Conservation (phyloP, 345 rosid species). For the Citropsis articulata region DNA sequence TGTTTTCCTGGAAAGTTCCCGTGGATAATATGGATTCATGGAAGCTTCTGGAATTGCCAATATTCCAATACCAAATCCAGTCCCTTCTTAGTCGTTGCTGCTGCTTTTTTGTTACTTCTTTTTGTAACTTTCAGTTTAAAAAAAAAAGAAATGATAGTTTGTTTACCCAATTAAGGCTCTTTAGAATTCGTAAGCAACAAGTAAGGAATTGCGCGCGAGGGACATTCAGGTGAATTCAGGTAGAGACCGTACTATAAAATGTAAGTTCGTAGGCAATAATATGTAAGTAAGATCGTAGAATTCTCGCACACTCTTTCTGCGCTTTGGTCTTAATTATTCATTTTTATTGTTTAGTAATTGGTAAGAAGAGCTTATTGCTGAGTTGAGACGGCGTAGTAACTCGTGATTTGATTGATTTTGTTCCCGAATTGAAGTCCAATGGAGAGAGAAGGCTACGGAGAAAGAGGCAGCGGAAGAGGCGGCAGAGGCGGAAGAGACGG, state of each 20-base stretch:
- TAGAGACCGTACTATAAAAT: not conserved
- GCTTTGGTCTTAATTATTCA: not conserved
- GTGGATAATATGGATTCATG: not conserved
- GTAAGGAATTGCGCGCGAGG: not conserved
- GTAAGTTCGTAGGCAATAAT: too few relatives aligned
- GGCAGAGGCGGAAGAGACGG: conserved; percentile 6
- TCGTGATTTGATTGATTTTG: not conserved
- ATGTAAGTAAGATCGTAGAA: not conserved
- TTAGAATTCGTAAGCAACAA: too few relatives aligned
- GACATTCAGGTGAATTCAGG: not conserved
- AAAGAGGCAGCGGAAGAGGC: conserved; percentile 18
- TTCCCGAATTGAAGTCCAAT: conserved; percentile 34
- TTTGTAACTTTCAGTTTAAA: not conserved
- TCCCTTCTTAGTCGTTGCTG: not conserved
- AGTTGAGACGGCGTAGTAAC: not conserved
- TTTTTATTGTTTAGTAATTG: not conserved
- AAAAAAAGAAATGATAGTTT: too few relatives aligned
- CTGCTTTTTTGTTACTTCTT: not conserved
- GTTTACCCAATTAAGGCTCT: not conserved
- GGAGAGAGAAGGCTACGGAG: conserved; percentile 47
- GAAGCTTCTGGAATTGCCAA: not conserved
- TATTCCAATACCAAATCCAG: not conserved
- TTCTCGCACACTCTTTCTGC: not conserved
- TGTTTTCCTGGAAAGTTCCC: not conserved
- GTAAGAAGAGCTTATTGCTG: not conserved